phyloP scores from a whole-genome alignment of 1,284 basidiomycete species.

The Microbotryum silenes-acaulis region DNA sequence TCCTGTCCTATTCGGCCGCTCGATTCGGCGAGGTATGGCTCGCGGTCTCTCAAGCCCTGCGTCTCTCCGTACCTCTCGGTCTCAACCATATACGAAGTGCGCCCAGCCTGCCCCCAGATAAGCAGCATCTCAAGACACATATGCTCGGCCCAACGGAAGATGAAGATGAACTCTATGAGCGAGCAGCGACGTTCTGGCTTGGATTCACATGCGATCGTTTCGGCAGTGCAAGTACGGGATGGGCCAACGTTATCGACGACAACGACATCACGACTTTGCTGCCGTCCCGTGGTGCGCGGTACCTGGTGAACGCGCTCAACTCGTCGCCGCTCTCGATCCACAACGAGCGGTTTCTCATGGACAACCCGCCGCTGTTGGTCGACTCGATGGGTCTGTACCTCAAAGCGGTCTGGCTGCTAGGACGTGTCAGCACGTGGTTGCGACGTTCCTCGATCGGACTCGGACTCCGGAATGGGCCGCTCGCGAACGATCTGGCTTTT shows the following conservation, averaged over 20 bases:
- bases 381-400: conserved; percentile 26
- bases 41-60: conserved; percentile 72
- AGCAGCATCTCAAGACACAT: conserved; percentile 8
- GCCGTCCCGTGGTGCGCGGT: conserved; percentile 4
- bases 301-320: conserved; percentile 6
- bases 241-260: conserved; percentile 29
- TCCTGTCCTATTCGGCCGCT: conserved; percentile 79
- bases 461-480: neutral
- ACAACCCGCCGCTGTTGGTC: conserved; percentile 26
- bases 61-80: conserved; percentile 67
- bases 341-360: conserved; percentile 26
- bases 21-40: conserved; percentile 80
- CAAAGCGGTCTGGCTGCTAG: conserved; percentile 28
- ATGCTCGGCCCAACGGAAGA: conserved; percentile 20
- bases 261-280: conserved; percentile 31
- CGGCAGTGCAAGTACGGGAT: conserved; percentile 30
- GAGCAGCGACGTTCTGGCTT: conserved; percentile 23
- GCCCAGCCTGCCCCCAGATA: neutral
- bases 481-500: too few relatives aligned
- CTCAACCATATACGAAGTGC: conserved; percentile 23
- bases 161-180: conserved; percentile 16
- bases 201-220: conserved; percentile 29
- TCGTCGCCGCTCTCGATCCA: conserved; percentile 25
- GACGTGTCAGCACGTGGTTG: conserved; percentile 23
- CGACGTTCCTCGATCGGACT: conserved; percentile 9